Evolutionary conservation across 1,284 basidiomycete species (phyloP), one percentile per base, ranked within the genome.

Genomic region (Fomitiporia mediterranea): DNA sequence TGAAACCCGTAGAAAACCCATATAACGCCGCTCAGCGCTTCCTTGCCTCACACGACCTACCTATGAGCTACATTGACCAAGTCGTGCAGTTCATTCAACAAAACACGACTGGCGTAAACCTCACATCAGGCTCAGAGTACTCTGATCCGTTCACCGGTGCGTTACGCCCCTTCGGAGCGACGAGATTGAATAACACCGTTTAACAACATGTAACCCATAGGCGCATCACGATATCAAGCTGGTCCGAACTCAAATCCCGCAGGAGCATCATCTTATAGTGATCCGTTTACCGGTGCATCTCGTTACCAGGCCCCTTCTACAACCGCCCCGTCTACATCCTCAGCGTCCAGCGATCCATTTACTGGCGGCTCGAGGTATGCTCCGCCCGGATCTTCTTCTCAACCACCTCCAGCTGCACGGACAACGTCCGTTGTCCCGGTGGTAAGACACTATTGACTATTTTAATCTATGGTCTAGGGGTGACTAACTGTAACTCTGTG

Each of bases 41-140:
- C 77, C 73, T 99, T 48, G 78, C 88, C 59, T 75, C 75, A 57
- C 89, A 99, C 68, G 88, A 98, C 37, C 77, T 99, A 13, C 89
- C 96, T 0, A 67, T 83, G 59, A 78, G 76, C 5, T 96, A 98
- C 67, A 72, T 92, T 19, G 96, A 99, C 63, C 83, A 99, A 70
- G 89, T 99, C 17, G 95, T 93, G 27, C 77, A 80, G 47, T 99
- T 98, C 70, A 98, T 99, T 58, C 89, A 98, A 69, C 90, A 90
- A 71, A 98, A 96, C 64, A 89, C 94, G 0, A 72, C 79, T 11
- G 91, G 90, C 2, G 83, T 91, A 5, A 84, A 77, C 55, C 72
- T 96, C 2, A 87, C 85, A 38, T 72, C 76, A 13, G 70, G 69
- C 46, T 77, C 74, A 55, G 80, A 84, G 48, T 94, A 82, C 66